Conservation (phyloP, 805 yeast genomes). For the Sungouiozyma intestinalis region DNA sequence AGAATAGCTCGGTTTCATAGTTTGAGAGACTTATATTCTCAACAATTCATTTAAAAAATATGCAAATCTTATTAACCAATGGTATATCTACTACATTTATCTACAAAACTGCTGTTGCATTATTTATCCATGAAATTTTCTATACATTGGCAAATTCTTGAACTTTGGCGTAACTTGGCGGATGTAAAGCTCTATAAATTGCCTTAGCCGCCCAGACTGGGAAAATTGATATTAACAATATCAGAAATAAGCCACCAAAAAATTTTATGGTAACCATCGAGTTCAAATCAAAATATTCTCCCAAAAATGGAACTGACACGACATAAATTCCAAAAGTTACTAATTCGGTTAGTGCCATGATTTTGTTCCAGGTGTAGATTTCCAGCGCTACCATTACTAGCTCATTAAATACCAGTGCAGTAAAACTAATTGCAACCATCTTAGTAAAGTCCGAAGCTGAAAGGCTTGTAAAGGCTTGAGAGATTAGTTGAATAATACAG, state of each 20-base stretch:
- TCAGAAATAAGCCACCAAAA: constrained; percentile 57
- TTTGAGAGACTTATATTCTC: no score
- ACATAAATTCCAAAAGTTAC: constrained; percentile 58
- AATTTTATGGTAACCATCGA: constrained; percentile 51
- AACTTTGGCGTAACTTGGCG: constrained; percentile 95
- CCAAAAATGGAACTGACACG: constrained; percentile 70
- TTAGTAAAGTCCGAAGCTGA: constrained; percentile 41
- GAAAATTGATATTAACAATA: constrained; percentile 58
- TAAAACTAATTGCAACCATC: constrained; percentile 82
- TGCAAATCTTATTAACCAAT: background rate
- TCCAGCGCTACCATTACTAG: constrained; percentile 88
- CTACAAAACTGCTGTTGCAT: background rate
- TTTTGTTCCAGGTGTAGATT: constrained; percentile 80
- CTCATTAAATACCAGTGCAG: constrained; percentile 75
- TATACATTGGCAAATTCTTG: constrained; percentile 48
- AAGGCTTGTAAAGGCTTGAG: constrained; percentile 69
- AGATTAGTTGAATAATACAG: constrained; percentile 63
- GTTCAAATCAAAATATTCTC: constrained; percentile 73
- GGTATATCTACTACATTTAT: constrained; percentile 1
- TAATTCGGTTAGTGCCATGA: constrained; percentile 64
- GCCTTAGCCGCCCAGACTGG: constrained; percentile 87
- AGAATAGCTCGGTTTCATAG: no score
- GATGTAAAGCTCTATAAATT: constrained; percentile 64
- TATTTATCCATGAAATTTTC: background rate
- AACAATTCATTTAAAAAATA: no score